These are phyloP conservation scores for Poa pratensis DNA, from an alignment of 176 grass and related monocot genomes.

Conservation along the genomic window DNA sequence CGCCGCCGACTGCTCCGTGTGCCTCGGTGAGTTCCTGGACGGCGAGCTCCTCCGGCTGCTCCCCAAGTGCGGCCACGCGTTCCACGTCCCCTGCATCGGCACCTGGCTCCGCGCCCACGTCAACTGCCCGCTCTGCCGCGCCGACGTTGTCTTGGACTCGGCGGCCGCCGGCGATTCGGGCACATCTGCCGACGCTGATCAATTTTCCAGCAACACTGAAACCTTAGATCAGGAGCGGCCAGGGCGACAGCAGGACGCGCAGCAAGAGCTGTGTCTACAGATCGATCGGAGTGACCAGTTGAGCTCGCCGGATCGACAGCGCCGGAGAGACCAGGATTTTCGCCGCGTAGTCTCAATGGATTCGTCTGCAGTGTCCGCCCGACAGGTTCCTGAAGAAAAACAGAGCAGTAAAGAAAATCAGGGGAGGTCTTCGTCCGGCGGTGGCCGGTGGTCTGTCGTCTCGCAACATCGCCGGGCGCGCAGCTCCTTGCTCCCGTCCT, in stretches of 20 bases:
- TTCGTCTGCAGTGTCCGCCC: neutral
- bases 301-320: constrained; percentile 5
- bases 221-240: neutral
- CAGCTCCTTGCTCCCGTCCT: constrained; percentile 44
- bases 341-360: constrained; percentile 56
- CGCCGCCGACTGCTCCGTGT: constrained; percentile 75
- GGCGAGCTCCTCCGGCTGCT: constrained; percentile 90
- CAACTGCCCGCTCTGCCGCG: constrained; percentile 87
- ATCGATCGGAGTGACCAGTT: neutral
- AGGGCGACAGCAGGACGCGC: constrained; percentile 3
- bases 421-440: constrained; percentile 44
- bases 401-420: constrained; percentile 1
- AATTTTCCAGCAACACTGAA: neutral
- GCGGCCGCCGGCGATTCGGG: neutral
- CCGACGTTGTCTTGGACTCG: constrained; percentile 52
- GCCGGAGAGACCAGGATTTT: neutral
- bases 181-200: neutral
- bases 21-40: constrained; percentile 79
- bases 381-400: neutral
- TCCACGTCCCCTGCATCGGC: constrained; percentile 84
- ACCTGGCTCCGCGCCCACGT: constrained; percentile 88
- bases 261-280: constrained; percentile 15
- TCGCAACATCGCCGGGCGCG: constrained; percentile 19
- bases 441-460: constrained; percentile 25
- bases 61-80: constrained; percentile 85